These are phyloP conservation scores for Acacia melanoxylon DNA, from an alignment of 306 rosid species.

Conservation along the genomic window DNA sequence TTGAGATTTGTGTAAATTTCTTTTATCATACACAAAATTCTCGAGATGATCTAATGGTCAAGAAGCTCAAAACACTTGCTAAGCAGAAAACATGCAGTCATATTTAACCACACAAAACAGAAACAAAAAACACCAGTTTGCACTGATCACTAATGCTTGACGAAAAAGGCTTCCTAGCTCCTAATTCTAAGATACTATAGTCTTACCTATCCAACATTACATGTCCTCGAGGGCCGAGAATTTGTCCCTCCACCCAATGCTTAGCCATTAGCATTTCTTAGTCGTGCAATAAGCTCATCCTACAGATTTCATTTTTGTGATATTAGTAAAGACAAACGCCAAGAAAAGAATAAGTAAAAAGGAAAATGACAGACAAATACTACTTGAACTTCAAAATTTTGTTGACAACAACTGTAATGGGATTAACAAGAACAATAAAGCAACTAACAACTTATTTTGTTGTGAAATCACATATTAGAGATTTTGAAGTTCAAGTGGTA, in stretches of 20 bases:
- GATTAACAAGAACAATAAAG: too few species aligned
- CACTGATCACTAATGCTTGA: constrained; percentile 21
- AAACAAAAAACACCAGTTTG: constrained; percentile 8
- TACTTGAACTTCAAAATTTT: too few species aligned
- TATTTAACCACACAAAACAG: constrained; percentile 6
- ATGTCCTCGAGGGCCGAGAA: constrained; percentile 1
- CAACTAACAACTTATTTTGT: too few species aligned
- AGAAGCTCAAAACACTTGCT: neutral
- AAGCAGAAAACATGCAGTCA: neutral
- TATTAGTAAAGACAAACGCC: constrained; percentile 27
- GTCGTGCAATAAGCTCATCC: constrained; percentile 54
- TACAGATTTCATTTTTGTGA: constrained; percentile 28
- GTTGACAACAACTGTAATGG: too few species aligned
- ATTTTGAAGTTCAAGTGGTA: too few species aligned
- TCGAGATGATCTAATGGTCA: neutral
- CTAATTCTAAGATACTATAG: constrained; percentile 31
- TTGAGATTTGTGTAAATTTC: neutral
- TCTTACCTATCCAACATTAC: constrained; percentile 26
- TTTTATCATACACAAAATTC: neutral
- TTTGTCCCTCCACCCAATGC: constrained; percentile 30
- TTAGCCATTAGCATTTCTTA: constrained; percentile 38
- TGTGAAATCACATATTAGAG: too few species aligned
- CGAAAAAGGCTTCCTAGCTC: neutral
- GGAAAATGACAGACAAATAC: too few species aligned
- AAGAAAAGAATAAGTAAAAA: neutral